Percentiles rank a stretch among this genome's conserved stretches.
Evolutionary conservation across 441 rosid genomes (phyloP).

Genomic region (Bruguiera hainesii): DNA sequence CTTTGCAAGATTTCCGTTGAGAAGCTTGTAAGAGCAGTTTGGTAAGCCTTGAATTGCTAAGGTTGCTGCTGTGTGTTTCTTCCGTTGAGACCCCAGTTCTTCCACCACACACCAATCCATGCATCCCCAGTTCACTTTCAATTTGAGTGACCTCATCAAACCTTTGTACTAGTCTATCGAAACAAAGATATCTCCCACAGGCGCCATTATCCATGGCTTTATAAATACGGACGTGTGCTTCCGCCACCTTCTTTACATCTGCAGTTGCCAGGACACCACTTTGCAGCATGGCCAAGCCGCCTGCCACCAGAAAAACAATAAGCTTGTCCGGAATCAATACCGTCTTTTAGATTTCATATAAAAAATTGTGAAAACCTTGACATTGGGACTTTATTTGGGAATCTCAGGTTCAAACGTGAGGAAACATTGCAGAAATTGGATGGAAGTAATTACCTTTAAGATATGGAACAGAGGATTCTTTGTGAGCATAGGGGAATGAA

Average conservation of each 20-base stretch:
- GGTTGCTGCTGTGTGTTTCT: slow-evolving; percentile 20
- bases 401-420: not conserved
- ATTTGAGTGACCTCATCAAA: slow-evolving; percentile 29
- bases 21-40: slow-evolving; percentile 24
- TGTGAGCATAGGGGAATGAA: slow-evolving; percentile 26
- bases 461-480: slow-evolving; percentile 25
- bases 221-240: slow-evolving; percentile 31
- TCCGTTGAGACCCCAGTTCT: slow-evolving; percentile 2
- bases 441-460: slow-evolving; percentile 30
- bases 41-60: slow-evolving; percentile 28
- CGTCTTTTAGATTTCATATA: not conserved
- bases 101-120: slow-evolving; percentile 18
- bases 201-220: slow-evolving; percentile 39
- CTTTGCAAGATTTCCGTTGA: slow-evolving; percentile 12
- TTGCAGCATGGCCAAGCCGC: slow-evolving; percentile 31
- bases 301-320: slow-evolving; percentile 9
- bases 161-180: slow-evolving; percentile 23
- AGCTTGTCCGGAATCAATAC: no score
- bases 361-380: not conserved
- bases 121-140: slow-evolving; percentile 23
- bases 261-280: slow-evolving; percentile 28
- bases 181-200: slow-evolving; percentile 35
- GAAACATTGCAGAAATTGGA: not conserved
- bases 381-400: no score
- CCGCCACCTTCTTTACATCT: slow-evolving; percentile 31